Conservation (phyloP, 2,329 filamentous ascomycete genomes). For the Nannizzia gypsea region DNA sequence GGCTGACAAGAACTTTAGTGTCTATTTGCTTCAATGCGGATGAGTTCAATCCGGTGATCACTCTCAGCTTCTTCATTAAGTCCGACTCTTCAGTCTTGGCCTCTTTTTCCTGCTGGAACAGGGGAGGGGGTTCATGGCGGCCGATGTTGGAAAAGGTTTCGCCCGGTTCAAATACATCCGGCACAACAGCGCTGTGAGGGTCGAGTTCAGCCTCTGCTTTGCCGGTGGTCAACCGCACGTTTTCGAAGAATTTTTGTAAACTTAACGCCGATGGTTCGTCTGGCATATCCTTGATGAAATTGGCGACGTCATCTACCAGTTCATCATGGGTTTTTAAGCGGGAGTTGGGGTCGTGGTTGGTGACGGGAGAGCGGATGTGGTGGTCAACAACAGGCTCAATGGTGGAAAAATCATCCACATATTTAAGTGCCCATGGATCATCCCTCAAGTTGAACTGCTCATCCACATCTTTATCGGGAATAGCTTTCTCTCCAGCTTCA, state of each 20-base stretch:
- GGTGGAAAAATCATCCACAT: conserved; percentile 71
- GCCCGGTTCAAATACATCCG: conserved; percentile 39
- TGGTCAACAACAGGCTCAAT: conserved; percentile 70
- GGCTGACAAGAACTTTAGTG: conserved; percentile 60
- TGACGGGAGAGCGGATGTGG: conserved; percentile 41
- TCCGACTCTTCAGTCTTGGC: conserved; percentile 13
- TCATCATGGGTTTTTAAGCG: conserved; percentile 53
- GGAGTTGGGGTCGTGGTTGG: conserved; percentile 45
- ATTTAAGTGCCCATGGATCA: conserved; percentile 60
- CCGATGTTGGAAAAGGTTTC: conserved; percentile 22
- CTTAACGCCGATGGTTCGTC: conserved; percentile 37
- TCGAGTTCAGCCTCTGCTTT: conserved; percentile 40
- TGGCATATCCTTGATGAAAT: conserved; percentile 33
- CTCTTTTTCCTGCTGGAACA: conserved; percentile 19
- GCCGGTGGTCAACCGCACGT: conserved; percentile 39
- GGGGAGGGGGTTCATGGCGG: conserved; percentile 15
- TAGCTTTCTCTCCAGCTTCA: conserved; percentile 64
- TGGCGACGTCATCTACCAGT: conserved; percentile 47
- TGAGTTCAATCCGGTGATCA: conserved; percentile 43
- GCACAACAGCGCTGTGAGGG: conserved; percentile 39
- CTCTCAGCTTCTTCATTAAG: conserved; percentile 38
- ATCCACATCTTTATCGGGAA: conserved; percentile 62
- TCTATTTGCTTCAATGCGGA: conserved; percentile 39
- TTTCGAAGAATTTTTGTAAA: conserved; percentile 34
- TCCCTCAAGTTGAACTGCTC: conserved; percentile 58